phyloP scores from a whole-genome alignment of 768 basidiomycete species.

The Scleroderma citrinum region DNA sequence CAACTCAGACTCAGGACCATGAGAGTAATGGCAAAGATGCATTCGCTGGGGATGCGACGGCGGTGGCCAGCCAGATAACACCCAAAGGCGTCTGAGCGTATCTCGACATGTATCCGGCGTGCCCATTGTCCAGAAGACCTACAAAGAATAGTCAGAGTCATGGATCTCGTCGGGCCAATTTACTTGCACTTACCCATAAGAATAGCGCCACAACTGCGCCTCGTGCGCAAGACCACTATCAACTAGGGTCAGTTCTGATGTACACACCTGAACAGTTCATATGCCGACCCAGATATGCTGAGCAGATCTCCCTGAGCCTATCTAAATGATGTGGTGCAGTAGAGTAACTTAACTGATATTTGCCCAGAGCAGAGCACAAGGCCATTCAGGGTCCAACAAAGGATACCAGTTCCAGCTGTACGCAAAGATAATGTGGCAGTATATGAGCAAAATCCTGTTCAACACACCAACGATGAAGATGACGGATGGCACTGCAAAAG shows the following conservation, averaged over 20 bases:
- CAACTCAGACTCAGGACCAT: conserved; percentile 76
- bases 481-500: conserved; percentile 42
- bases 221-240: conserved; percentile 72
- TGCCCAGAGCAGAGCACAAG: conserved; percentile 79
- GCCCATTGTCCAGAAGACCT: conserved; percentile 73
- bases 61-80: conserved; percentile 73
- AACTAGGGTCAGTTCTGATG: conserved; percentile 15
- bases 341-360: conserved; percentile 38
- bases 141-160: not conserved
- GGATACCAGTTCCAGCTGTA: conserved; percentile 64
- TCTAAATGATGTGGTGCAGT: not conserved
- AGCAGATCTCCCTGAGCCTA: conserved; percentile 50
- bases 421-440: not conserved
- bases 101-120: conserved; percentile 62
- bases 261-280: conserved; percentile 40
- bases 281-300: conserved; percentile 63
- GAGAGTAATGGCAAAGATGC: conserved; percentile 81
- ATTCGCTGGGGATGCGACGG: too few species aligned
- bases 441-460: not conserved
- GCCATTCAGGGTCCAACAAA: conserved; percentile 85
- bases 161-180: not conserved
- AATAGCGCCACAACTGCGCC: conserved; percentile 71
- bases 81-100: conserved; percentile 69
- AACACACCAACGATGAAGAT: conserved; percentile 51
- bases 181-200: conserved; percentile 53